Conservation (phyloP, 2,329 filamentous ascomycete species). For the Trichoderma sp. region DNA sequence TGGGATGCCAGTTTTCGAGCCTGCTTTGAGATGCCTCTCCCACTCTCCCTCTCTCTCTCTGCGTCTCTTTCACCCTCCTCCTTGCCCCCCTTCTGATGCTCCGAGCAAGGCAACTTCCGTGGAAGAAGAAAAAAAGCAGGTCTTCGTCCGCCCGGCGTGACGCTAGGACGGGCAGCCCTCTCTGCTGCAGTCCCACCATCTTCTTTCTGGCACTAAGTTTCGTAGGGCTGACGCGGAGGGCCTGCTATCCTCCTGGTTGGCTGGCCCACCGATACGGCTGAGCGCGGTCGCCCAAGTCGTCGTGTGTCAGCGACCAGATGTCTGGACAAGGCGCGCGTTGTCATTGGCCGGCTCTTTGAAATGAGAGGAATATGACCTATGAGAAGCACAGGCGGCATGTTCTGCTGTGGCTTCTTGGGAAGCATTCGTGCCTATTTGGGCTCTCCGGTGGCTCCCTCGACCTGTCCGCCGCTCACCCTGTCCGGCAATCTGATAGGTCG, state of each 20-base stretch:
- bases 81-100: background rate
- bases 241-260: slow-evolving; percentile 30
- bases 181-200: slow-evolving; percentile 23
- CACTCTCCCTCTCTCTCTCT: background rate
- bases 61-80: background rate
- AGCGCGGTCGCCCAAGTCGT: slow-evolving; percentile 17
- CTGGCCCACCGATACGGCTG: slow-evolving; percentile 28
- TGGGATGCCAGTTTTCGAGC: slow-evolving; percentile 1
- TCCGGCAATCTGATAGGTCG: slow-evolving; percentile 21
- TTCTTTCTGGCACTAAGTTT: slow-evolving; percentile 31
- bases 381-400: background rate
- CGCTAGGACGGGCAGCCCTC: slow-evolving; percentile 21
- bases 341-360: slow-evolving; percentile 22
- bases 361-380: slow-evolving; percentile 27
- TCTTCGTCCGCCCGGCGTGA: slow-evolving; percentile 20
- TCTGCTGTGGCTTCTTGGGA: background rate
- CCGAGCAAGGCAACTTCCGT: slow-evolving; percentile 8
- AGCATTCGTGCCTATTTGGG: slow-evolving; percentile 8
- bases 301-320: slow-evolving; percentile 21
- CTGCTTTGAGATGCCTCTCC: background rate
- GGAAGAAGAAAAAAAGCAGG: background rate
- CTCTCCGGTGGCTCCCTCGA: slow-evolving; percentile 18
- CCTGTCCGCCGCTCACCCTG: slow-evolving; percentile 8
- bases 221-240: slow-evolving; percentile 34
- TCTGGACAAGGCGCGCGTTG: slow-evolving; percentile 23